phyloP scores from a whole-genome alignment of 768 basidiomycete genomes.

The Trichaptum fuscoviolaceum region DNA sequence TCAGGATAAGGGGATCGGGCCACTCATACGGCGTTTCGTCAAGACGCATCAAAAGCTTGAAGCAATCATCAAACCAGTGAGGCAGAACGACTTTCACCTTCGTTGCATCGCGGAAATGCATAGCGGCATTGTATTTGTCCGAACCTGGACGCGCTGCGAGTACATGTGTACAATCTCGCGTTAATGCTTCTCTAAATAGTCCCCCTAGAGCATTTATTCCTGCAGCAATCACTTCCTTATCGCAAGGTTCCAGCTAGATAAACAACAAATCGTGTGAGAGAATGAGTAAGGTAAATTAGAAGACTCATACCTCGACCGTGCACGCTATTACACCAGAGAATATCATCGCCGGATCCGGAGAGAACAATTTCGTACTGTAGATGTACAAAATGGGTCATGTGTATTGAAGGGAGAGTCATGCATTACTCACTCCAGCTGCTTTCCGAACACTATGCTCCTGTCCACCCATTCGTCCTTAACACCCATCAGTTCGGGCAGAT shows the following conservation, averaged over 20 bases:
- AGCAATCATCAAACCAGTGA: slow-evolving; percentile 84
- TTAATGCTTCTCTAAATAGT: slow-evolving; percentile 71
- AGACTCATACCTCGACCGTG: slow-evolving; percentile 51
- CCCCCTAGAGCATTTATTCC: slow-evolving; percentile 77
- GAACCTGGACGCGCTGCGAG: slow-evolving; percentile 53
- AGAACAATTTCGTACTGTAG: slow-evolving; percentile 54
- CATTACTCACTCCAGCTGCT: slow-evolving; percentile 47
- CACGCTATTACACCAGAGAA: slow-evolving; percentile 82
- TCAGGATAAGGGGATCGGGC: slow-evolving; percentile 61
- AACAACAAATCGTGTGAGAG: slow-evolving; percentile 6
- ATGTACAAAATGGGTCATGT: neutral
- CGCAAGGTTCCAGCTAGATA: slow-evolving; percentile 49
- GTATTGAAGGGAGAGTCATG: slow-evolving; percentile 8
- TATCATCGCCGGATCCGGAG: slow-evolving; percentile 68
- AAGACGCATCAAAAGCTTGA: slow-evolving; percentile 39
- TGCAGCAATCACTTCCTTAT: slow-evolving; percentile 67
- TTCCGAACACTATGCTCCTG: slow-evolving; percentile 52
- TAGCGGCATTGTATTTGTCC: slow-evolving; percentile 43
- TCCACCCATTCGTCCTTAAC: slow-evolving; percentile 53
- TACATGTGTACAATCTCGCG: slow-evolving; percentile 83
- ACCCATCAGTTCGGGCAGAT: slow-evolving; percentile 12
- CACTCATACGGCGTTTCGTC: slow-evolving; percentile 51
- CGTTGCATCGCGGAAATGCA: slow-evolving; percentile 55
- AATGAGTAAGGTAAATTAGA: neutral
- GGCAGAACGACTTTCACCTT: slow-evolving; percentile 72